These are phyloP conservation scores for Multifurca ochricompacta DNA, from an alignment of 768 basidiomycete species.

Conservation along the genomic window DNA sequence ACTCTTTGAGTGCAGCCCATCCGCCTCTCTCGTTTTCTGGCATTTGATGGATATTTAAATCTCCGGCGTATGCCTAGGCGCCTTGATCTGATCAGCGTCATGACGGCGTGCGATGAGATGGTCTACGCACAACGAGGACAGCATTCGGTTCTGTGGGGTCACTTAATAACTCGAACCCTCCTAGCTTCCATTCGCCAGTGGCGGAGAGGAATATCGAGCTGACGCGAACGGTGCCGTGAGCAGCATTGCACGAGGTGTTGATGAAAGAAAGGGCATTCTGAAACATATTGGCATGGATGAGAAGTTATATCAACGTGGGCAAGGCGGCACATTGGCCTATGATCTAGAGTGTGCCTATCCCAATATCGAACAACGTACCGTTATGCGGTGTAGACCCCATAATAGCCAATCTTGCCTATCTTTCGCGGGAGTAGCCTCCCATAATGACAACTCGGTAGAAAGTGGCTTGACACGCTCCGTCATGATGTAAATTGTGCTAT, in stretches of 20 bases:
- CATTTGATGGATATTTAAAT: conserved; percentile 51
- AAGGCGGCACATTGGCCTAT: background rate
- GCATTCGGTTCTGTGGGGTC: conserved; percentile 71
- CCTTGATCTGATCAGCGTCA: conserved; percentile 17
- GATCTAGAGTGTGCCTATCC: background rate
- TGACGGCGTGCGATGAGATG: conserved; percentile 5
- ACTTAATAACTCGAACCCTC: conserved; percentile 88
- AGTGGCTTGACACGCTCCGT: conserved; percentile 89
- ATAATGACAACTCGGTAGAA: conserved; percentile 48
- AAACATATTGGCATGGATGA: background rate
- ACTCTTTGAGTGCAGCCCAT: conserved; percentile 83
- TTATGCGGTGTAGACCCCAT: conserved; percentile 89
- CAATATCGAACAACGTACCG: conserved; percentile 45
- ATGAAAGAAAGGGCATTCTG: conserved; percentile 87
- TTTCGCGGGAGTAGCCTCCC: conserved; percentile 52
- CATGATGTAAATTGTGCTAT: conserved; percentile 81
- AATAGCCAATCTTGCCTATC: conserved; percentile 82
- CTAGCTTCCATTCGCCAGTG: conserved; percentile 94
- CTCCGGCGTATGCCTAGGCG: conserved; percentile 58
- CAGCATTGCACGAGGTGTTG: conserved; percentile 74
- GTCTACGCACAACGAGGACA: conserved; percentile 67
- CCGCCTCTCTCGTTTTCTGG: conserved; percentile 88
- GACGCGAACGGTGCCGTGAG: conserved; percentile 73
- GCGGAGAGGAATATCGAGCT: conserved; percentile 83
- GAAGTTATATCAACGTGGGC: background rate